Evolutionary conservation across 1,284 basidiomycete genomes (phyloP), one percentile per base, ranked within the genome.

Genomic region (Cryptococcus sp.): DNA sequence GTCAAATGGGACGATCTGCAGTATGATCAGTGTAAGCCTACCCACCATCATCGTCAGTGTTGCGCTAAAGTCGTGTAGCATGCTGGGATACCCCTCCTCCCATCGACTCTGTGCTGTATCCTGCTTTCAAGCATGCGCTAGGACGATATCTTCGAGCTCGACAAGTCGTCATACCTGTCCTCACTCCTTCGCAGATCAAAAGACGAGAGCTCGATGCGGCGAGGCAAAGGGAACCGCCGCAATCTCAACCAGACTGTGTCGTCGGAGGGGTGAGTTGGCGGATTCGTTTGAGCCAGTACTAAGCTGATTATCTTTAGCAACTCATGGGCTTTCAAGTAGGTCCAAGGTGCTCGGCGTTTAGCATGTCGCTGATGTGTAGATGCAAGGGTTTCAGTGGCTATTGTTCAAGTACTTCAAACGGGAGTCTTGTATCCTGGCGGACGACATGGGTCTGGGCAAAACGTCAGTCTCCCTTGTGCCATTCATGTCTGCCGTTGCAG

Each of bases 331-430:
- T 92, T 74, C 88, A 91, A 69, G 85, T 84, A 43, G n/a, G 37
- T 22, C 31, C 25, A 23, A 32, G 39, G 38, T 19, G 21, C 44
- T 33, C 39, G 25, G 14, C 7, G n/a, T n/a, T n/a, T n/a, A n/a
- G n/a, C n/a, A 25, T 19, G 32, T 14, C n/a, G 45, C 22, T 28
- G 19, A 25, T 7, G 56, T 56, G 22, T 66, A 93, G 83, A 78
- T 94, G 22, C 84, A 91, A 45, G 93, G 94, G 5, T 83, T 97
- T 54, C 93, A 93, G 55, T 97, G 93, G 91, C 77, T 97, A 25
- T 82, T 82, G 53, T 80, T 84, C 61, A 92, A 94, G 59, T 92
- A 91, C 86, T 88, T 84, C 81, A 84, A 82, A 57, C 78, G 80
- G 38, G 88, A 92, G 56, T 83, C 85, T 33, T 92, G 87, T 59